Base-by-base conservation (phyloP, 129 eudicot genomes). In the Solidago caesia region DNA sequence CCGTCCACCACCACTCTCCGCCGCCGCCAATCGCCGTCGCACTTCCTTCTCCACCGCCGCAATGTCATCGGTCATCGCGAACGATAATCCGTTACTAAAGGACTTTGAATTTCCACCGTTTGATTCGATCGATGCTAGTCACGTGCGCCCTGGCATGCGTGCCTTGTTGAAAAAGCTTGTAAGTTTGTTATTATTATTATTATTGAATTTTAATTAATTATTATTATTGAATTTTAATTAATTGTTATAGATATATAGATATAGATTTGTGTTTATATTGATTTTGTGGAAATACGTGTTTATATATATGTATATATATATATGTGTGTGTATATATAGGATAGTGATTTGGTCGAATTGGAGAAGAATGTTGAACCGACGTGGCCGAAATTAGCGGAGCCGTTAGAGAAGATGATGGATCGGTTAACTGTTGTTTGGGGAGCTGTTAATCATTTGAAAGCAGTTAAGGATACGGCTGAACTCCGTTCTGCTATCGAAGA, bases 401-500 rank as follows among this genome's bases (percentile, higher is more conserved):
- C 98, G 51, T 66, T 90, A 77, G 98, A 90, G 86, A 90, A 71
- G 87, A 75, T 93, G 29, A 48, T 76, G 15, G 98, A 93, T 80
- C 77, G 80, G 25, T 76, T 93, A 81, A 68, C 70, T 47, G 91
- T 88, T 47, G 91, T 87, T 68, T 90, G 97, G 98, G 98, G 98
- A 57, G 92, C 91, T 55, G 83, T 90, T 64, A 90, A 86, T 80
- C 98, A 93, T 87, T 86, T 93, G 26, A 93, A 90, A 80, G 66
- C 96, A 6, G 98, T 93, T 51, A 86, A 86, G 53, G 97, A 93
- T 84, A 83, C 85, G 53, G 68, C 91, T 14, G 98, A 93, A 39
- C 92, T 93, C 27, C 97, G 98, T 25, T 66, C 98, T 12, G 98
- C 98, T 47, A 88, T 93, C 8, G 98, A 90, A 81, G 97, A 93